Evolutionary conservation across 768 basidiomycete species (phyloP).

Genomic region (Tulasnella sp.): DNA sequence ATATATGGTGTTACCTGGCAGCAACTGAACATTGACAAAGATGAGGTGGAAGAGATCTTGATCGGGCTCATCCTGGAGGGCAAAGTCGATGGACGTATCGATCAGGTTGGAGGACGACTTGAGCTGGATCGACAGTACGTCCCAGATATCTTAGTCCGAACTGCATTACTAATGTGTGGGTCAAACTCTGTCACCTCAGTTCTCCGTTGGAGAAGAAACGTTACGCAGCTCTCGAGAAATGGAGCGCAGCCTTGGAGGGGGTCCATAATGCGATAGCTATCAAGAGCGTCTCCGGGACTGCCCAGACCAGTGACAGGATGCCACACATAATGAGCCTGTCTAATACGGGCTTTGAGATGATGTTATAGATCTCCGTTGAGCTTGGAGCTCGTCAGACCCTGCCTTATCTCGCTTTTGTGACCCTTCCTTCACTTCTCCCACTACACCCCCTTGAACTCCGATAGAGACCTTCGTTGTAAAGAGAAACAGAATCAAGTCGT

Average conservation of each 20-base stretch:
- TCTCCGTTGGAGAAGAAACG: slow-evolving; percentile 82
- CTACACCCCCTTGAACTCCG: no score
- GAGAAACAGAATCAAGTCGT: no score
- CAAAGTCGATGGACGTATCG: slow-evolving; percentile 93
- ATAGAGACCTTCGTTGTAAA: no score
- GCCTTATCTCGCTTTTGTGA: neutral
- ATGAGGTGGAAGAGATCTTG: slow-evolving; percentile 88
- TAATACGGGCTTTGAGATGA: neutral
- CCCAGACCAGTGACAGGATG: slow-evolving; percentile 2
- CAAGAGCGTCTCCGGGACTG: slow-evolving; percentile 33
- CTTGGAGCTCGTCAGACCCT: neutral
- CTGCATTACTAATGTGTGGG: no score
- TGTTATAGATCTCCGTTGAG: neutral
- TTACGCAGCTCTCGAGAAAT: slow-evolving; percentile 67
- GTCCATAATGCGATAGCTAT: slow-evolving; percentile 67
- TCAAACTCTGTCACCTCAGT: slow-evolving; percentile 30
- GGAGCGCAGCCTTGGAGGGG: slow-evolving; percentile 70
- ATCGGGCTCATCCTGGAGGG: slow-evolving; percentile 91
- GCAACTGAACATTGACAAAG: slow-evolving; percentile 91
- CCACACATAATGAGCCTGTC: slow-evolving; percentile 7
- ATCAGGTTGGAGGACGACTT: slow-evolving; percentile 88
- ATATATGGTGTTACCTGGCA: slow-evolving; percentile 27
- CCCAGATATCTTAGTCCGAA: no score
- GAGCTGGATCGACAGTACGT: slow-evolving; percentile 81
- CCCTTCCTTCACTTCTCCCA: neutral